Percentiles rank a stretch among this genome's conserved stretches.
Conservation (phyloP, 2,329 filamentous ascomycete genomes). For the Mollisia scopiformis region DNA sequence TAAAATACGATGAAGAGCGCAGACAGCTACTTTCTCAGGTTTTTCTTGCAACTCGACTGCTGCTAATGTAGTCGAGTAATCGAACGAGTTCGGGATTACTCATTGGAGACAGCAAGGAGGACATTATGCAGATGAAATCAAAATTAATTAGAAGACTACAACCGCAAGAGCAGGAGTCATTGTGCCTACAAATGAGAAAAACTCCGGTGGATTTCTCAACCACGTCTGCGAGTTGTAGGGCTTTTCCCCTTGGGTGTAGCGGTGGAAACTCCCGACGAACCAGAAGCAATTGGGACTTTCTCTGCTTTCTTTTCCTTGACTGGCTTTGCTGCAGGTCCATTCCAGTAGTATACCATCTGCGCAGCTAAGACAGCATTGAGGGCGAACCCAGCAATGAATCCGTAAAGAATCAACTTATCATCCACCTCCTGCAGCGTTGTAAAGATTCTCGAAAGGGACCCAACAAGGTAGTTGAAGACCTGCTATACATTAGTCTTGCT, state of each 20-base stretch:
- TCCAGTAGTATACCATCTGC: conserved; percentile 99
- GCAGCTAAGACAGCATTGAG: conserved; percentile 84
- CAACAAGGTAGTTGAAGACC: conserved; percentile 98
- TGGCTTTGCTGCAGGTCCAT: conserved; percentile 59
- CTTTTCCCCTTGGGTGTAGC: conserved; percentile 33
- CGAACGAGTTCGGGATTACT: too few relatives aligned
- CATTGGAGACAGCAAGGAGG: too few relatives aligned
- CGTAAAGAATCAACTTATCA: conserved; percentile 94
- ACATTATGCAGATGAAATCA: too few relatives aligned
- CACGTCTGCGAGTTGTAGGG: conserved; percentile 37
- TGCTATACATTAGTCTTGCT: conserved; percentile 40
- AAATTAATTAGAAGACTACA: too few relatives aligned
- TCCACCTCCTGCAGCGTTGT: conserved; percentile 97
- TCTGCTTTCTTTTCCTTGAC: conserved; percentile 47
- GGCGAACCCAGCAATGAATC: conserved; percentile 88
- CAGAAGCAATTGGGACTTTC: conserved; percentile 23
- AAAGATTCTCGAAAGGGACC: conserved; percentile 93
- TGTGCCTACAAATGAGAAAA: too few relatives aligned
- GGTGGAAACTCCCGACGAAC: conserved; percentile 20
- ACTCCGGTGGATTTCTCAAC: too few relatives aligned
- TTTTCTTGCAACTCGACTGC: too few relatives aligned
- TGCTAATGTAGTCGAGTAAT: too few relatives aligned
- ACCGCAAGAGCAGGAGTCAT: too few relatives aligned
- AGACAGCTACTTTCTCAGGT: too few relatives aligned
- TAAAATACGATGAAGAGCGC: too few relatives aligned